phyloP scores from a whole-genome alignment of 805 yeast genomes.

The Wickerhamomyces strasburgensis region DNA sequence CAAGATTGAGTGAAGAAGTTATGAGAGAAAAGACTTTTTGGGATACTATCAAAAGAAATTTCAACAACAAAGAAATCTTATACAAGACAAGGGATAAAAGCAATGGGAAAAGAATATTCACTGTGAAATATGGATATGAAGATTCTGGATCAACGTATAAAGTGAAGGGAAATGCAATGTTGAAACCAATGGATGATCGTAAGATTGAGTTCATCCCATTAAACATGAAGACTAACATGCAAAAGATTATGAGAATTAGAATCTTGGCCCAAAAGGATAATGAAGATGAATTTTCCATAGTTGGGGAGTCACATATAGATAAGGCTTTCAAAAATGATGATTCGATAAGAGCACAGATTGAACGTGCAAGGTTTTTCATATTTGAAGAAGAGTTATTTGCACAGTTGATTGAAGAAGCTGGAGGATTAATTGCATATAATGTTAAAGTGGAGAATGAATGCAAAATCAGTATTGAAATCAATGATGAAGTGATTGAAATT shows the following conservation, averaged over 20 bases:
- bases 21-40: slow-evolving; percentile 64
- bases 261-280: slow-evolving; percentile 50
- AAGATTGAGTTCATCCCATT: slow-evolving; percentile 38
- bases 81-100: slow-evolving; percentile 61
- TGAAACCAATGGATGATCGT: slow-evolving; percentile 42
- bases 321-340: slow-evolving; percentile 21
- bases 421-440: slow-evolving; percentile 59
- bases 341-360: slow-evolving; percentile 51
- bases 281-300: slow-evolving; percentile 44
- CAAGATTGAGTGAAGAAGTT: slow-evolving; percentile 48
- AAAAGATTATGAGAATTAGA: slow-evolving; percentile 54
- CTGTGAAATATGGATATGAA: slow-evolving; percentile 85
- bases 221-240: slow-evolving; percentile 31
- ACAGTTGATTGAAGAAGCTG: slow-evolving; percentile 73
- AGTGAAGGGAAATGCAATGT: slow-evolving; percentile 64
- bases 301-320: slow-evolving; percentile 47
- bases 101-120: slow-evolving; percentile 49
- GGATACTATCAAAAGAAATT: slow-evolving; percentile 36
- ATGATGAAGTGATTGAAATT: slow-evolving; percentile 65
- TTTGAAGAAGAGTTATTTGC: slow-evolving; percentile 89
- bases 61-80: slow-evolving; percentile 49
- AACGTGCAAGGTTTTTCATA: slow-evolving; percentile 63
- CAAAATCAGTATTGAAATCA: slow-evolving; percentile 59
- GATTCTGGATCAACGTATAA: slow-evolving; percentile 80
- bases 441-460: slow-evolving; percentile 60